Evolutionary conservation across 208 protist species (phyloP), one percentile per base, ranked within the genome.

Genomic region (Crithidia mellificae): DNA sequence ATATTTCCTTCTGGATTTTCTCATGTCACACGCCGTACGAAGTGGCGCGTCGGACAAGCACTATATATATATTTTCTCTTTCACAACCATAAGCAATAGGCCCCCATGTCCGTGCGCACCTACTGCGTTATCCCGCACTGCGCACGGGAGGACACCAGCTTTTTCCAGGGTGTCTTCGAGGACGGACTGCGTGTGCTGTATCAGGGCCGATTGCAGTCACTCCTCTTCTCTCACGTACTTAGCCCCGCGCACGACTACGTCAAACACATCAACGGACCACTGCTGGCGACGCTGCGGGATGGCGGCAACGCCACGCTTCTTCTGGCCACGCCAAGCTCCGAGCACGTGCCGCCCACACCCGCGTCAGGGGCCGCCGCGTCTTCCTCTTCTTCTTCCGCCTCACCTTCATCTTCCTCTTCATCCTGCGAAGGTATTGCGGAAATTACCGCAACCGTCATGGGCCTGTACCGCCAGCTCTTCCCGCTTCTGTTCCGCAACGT

Each of bases 131-230:
- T 94, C 27, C 82, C 85, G 8, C 83, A 85, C 50, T 53, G 67
- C n/a, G 83, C 81, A 34, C 89, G 87, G 8, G 75, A 77, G n/a
- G 72, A 79, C 38, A 68, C 74, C 11, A 36, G 41, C 46, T 91
- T 87, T 68, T 94, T 90, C 63, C 80, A 91, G 24, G 89, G 71
- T 38, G 89, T 94, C 36, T 91, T 86, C 50, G 86, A 92, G 25
- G 86, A 94, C 41, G 82, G 82, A 24, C 24, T 90, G 8, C 81
- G 82, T 4, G 77, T 81, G 14, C 57, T 74, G 30, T 68, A 83
- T 65, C 61, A 84, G 4, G 79, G 74, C 5, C 78, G 80, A 22
- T 41, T 86, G 27, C 69, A 78, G 29, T 72, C 78, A 4, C 59
- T 87, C 12, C 73, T 80, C 36, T 85, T 88, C 55, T 80, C 75